Base-by-base conservation (phyloP, 345 rosid genomes). In the Turritis glabra region DNA sequence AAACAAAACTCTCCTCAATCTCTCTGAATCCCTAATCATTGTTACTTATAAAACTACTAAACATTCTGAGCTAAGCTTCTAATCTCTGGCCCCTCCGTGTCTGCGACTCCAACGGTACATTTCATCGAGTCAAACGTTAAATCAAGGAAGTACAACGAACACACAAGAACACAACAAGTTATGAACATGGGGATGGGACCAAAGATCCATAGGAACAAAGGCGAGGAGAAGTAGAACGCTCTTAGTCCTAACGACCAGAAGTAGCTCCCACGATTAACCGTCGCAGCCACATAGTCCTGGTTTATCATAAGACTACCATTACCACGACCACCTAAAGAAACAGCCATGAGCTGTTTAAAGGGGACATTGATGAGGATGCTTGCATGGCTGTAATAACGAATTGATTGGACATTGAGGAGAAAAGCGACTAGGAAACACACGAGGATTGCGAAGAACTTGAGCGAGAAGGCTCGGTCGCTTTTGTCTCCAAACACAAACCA, bases 171-270 rank as follows among this genome's bases (percentile, higher is more conserved):
- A n/a, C 83, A 30, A 77, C 97, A 91, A 44, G 84, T 82, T 35
- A 72, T 21, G 55, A 87, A 79, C 97, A 91, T 91, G 0, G 95
- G 88, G 30, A 94, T 71, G 0, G 98, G 97, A 21, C 98, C 97
- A 74, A 91, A 94, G 46, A 91, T 85, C 98, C 98, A 94, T 51
- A 94, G 76, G 52, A 91, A 88, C 23, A 94, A 33, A 8, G 98
- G 98, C 52, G 87, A 82, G 0, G 98, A 94, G 85, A 91, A 89
- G 81, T 94, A 91, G 51, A 91, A 94, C 2, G 97, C 93, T 14
- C 98, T 77, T 21, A 94, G 82, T 2, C 98, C 97, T 48, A 91
- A 69, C 3, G 97, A 88, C 98, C 98, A 94, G 69, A 94, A 91
- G 74, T 89, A 89, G 77, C 97, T 87, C 2, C 97, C 97, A 52